Percentiles rank a stretch among this genome's conserved stretches.
phyloP scores from a whole-genome alignment of 805 yeast species.

The Candida koratica region DNA sequence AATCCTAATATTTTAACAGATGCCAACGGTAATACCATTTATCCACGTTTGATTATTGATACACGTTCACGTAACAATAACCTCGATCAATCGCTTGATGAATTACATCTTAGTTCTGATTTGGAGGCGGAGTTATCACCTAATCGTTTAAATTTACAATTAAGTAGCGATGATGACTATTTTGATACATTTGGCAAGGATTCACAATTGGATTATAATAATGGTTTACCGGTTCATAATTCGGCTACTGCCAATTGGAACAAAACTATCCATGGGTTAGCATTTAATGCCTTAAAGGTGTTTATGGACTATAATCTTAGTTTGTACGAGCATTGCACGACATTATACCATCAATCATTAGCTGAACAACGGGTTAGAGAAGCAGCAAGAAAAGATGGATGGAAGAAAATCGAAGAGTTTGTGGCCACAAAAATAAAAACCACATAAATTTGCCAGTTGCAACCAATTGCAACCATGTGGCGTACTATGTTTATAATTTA shows the following conservation, averaged over 20 bases:
- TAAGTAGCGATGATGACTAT: conserved; percentile 42
- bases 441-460: no score
- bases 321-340: conserved; percentile 88
- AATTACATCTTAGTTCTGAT: conserved; percentile 12
- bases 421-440: conserved; percentile 9
- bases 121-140: conserved; percentile 1
- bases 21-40: conserved; percentile 42
- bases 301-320: conserved; percentile 91
- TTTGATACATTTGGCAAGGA: conserved; percentile 36
- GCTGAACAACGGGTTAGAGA: conserved; percentile 68
- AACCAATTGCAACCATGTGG: no score
- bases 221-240: conserved; percentile 38
- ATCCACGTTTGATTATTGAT: conserved; percentile 30
- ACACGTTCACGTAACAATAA: conserved; percentile 15
- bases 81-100: conserved; percentile 15
- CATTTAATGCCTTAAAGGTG: conserved; percentile 84
- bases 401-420: conserved; percentile 60
- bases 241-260: conserved; percentile 76
- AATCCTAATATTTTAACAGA: conserved; percentile 38
- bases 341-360: conserved; percentile 73
- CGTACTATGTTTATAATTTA: no score
- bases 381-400: conserved; percentile 58
- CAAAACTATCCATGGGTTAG: conserved; percentile 85
- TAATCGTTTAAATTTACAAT: conserved; percentile 22
- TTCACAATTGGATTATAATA: conserved; percentile 27